Evolutionary conservation across 352 stramenopile species (phyloP).

Genomic region (Phytophthora lateralis): DNA sequence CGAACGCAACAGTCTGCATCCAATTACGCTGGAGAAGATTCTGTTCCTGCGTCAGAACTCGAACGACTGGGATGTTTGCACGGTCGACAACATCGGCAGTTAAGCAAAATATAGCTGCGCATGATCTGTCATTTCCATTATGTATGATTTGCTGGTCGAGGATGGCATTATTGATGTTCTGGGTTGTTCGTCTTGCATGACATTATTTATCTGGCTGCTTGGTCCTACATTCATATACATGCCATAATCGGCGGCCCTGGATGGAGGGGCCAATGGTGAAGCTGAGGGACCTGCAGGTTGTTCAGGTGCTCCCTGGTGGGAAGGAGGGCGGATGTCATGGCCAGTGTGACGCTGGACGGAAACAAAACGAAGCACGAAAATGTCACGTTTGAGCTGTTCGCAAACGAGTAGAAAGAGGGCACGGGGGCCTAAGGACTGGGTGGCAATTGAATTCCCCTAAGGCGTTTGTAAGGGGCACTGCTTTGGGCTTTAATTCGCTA

Average conservation of each 20-base stretch:
- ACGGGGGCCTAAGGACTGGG: no score
- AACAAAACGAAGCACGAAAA: conserved; percentile 33
- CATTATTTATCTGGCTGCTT: conserved; percentile 7
- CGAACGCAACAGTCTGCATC: conserved; percentile 8
- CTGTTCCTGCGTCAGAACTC: conserved; percentile 15
- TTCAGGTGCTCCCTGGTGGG: conserved; percentile 39
- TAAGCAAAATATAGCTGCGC: background rate
- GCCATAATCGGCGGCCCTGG: conserved; percentile 12
- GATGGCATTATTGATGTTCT: conserved; percentile 9
- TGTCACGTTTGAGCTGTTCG: conserved; percentile 51
- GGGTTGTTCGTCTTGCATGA: background rate
- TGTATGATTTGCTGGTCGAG: conserved; percentile 1
- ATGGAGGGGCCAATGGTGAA: conserved; percentile 19
- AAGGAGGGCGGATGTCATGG: conserved; percentile 43
- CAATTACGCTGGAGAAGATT: conserved; percentile 13
- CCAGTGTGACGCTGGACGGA: conserved; percentile 44
- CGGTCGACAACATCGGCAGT: conserved; percentile 1
- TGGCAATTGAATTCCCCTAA: conserved; percentile 43
- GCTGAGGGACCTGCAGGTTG: conserved; percentile 50
- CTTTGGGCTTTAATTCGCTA: background rate
- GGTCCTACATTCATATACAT: conserved; percentile 1
- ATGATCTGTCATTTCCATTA: conserved; percentile 7
- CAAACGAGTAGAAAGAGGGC: conserved; percentile 44
- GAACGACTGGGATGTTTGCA: conserved; percentile 9
- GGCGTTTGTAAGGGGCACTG: background rate